These are phyloP conservation scores for Candida mattraensis DNA, from an alignment of 805 yeast species.

Conservation along the genomic window DNA sequence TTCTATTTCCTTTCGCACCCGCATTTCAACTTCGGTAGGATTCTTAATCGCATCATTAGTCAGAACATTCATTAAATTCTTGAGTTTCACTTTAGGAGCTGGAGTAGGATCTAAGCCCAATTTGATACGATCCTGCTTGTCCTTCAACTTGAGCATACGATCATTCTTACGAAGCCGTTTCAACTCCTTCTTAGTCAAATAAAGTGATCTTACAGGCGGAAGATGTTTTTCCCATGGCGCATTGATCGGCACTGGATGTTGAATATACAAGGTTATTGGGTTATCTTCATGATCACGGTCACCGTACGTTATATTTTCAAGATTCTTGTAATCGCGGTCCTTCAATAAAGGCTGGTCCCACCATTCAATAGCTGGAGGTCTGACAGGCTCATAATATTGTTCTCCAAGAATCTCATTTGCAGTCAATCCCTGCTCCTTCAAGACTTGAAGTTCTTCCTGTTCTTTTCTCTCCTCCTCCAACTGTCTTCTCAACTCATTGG, in stretches of 20 bases:
- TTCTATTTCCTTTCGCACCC: conserved; percentile 67
- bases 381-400: conserved; percentile 43
- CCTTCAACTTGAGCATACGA: conserved; percentile 62
- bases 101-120: conserved; percentile 87
- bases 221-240: conserved; percentile 56
- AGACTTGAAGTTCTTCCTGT: conserved; percentile 33
- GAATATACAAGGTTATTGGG: conserved; percentile 69
- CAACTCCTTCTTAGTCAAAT: conserved; percentile 73
- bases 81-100: conserved; percentile 80
- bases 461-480: conserved; percentile 34
- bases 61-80: conserved; percentile 81
- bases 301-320: conserved; percentile 37
- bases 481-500: conserved; percentile 48
- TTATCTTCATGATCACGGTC: conserved; percentile 38
- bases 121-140: conserved; percentile 71
- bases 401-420: conserved; percentile 61
- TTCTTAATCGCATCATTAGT: conserved; percentile 85
- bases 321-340: conserved; percentile 35
- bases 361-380: conserved; percentile 79
- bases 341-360: conserved; percentile 72
- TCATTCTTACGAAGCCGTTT: conserved; percentile 71
- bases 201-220: conserved; percentile 46
- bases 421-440: conserved; percentile 40
- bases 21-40: conserved; percentile 81
- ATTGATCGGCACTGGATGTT: conserved; percentile 72